Conservation (phyloP, 495 filamentous ascomycete species). For the Talaromyces ruber region DNA sequence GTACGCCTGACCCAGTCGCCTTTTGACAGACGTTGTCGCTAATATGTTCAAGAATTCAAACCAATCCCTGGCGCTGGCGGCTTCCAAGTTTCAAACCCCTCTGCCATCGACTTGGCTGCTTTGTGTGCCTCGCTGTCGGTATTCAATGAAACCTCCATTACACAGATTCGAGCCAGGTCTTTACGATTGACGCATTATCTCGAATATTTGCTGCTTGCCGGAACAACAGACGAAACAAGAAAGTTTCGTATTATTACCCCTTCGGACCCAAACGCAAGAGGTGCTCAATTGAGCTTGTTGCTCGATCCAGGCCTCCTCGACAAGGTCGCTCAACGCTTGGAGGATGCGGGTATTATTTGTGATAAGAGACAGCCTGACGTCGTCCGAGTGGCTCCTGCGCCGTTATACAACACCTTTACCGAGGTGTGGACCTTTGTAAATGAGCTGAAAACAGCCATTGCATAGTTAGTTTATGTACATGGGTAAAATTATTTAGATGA, state of each 20-base stretch:
- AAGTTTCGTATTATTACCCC: constrained; percentile 69
- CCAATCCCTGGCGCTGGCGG: constrained; percentile 59
- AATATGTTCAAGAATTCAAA: constrained; percentile 46
- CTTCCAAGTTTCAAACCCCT: constrained; percentile 54
- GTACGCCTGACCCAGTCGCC: constrained; percentile 24
- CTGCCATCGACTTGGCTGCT: constrained; percentile 50
- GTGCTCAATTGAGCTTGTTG: constrained; percentile 79
- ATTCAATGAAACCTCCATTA: constrained; percentile 66
- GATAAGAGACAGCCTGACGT: constrained; percentile 92
- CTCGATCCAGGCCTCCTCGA: constrained; percentile 63
- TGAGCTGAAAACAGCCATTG: constrained; percentile 29
- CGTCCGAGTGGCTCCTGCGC: constrained; percentile 84
- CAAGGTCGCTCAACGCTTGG: constrained; percentile 56
- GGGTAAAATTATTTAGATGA: neutral
- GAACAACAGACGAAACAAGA: constrained; percentile 28
- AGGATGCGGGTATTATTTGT: constrained; percentile 64
- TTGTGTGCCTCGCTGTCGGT: constrained; percentile 69
- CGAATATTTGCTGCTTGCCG: constrained; percentile 54
- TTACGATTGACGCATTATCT: constrained; percentile 70
- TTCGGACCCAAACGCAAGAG: constrained; percentile 55
- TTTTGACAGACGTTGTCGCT: constrained; percentile 2
- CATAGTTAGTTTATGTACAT: neutral
- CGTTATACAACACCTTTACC: constrained; percentile 76
- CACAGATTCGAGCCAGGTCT: constrained; percentile 63
- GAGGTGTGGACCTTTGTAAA: constrained; percentile 73